Evolutionary conservation across 2,329 filamentous ascomycete genomes (phyloP), one percentile per base, ranked within the genome.

Genomic region (Tolypocladium paradoxum): DNA sequence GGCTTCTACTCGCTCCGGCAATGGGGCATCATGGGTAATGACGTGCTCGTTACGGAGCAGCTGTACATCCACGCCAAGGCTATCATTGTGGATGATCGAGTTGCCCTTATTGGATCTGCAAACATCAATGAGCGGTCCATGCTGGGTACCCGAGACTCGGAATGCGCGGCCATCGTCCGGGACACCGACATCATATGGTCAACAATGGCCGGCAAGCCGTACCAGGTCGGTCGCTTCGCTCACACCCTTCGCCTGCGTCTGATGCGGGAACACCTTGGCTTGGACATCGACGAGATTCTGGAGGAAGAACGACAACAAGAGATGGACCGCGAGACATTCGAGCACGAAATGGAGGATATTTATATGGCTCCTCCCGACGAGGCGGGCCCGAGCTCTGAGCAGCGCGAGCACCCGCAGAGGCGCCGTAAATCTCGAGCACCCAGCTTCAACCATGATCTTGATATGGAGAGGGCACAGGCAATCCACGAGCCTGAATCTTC

Each of bases 81-180:
- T 59, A 97, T 97, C 76, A 81, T 99, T 53, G 92, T 96, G 5
- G 93, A 99, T 68, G 93, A 99, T 64, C 83, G 92, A 35, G 83
- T 93, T 54, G 92, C 87, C 22, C 84, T 99, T 56, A 99, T 99
- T 61, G 93, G 93, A 20, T 97, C 92, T 47, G 93, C 93, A 51
- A 99, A 99, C 66, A 97, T 99, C 75, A 99, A 99, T 63, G 93
- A 99, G 69, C 84, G 93, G 47, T 97, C 92, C 7, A 90, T 97
- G 90, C 70, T 96, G 56, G 93, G 93, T 9, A 86, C 82, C 49
- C 83, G 93, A 62, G 93, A 99, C 68, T 96, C 92, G 0, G 93
- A 99, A 70, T 84, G 88, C 57, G 93, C 92, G 6, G 86, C 91
- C 7, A 80, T 97, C 45, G 88, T 99, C 43, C 83, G 92, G 51